Conservation (phyloP, 73 alveolate species). For the Tetrahymena elliotti region DNA sequence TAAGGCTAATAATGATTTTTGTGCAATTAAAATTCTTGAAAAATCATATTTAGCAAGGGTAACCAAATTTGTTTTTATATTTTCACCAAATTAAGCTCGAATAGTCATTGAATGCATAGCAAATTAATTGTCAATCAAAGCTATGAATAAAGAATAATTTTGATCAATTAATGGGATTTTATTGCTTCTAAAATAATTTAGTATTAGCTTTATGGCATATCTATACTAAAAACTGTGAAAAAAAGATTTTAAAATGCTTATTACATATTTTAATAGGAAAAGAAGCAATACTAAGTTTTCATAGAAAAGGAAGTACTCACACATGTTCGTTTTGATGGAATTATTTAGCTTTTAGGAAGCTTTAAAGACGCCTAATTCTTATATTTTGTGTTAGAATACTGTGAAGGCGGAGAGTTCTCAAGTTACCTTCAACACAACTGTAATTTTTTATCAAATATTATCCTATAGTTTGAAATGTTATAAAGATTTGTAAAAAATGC, state of each 20-base stretch:
- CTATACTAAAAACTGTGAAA: no score
- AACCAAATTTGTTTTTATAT: not conserved
- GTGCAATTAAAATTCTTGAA: not conserved
- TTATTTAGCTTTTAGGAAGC: constrained; percentile 38
- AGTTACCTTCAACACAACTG: constrained; percentile 27
- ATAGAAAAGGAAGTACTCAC: constrained; percentile 38
- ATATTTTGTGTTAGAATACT: constrained; percentile 47
- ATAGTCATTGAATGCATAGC: no score
- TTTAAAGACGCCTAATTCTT: constrained; percentile 45
- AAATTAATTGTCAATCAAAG: no score
- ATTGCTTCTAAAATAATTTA: no score
- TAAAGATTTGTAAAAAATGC: no score
- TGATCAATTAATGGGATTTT: no score
- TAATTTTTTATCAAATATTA: not conserved
- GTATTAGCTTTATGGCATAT: no score
- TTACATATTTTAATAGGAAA: constrained; percentile 1
- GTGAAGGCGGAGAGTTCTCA: constrained; percentile 60
- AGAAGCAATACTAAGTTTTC: constrained; percentile 23
- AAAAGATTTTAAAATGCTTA: no score
- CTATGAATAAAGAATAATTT: no score
- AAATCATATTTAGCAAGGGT: not conserved
- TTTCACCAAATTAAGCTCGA: not conserved
- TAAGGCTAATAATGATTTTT: not conserved
- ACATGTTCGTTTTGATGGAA: constrained; percentile 43
- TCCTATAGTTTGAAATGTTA: no score